phyloP scores from a whole-genome alignment of 2,329 filamentous ascomycete genomes.

The Cryphonectria japonica region DNA sequence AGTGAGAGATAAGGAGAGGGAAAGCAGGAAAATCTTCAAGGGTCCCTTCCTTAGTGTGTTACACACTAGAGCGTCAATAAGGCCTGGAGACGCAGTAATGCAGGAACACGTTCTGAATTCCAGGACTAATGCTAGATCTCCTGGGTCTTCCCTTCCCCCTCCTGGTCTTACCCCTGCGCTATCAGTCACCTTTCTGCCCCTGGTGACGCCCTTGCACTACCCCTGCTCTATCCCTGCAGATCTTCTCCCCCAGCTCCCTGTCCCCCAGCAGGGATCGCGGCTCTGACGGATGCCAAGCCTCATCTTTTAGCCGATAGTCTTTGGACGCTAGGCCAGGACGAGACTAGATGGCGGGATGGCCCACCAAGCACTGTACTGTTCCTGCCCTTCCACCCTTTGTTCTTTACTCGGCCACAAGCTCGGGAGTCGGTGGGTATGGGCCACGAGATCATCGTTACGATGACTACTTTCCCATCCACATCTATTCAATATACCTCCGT shows the following conservation, averaged over 20 bases:
- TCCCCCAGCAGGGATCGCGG: neutral
- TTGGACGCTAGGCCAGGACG: neutral
- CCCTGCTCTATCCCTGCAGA: neutral
- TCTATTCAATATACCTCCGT: neutral
- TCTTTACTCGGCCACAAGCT: neutral
- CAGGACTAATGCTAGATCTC: slow-evolving; percentile 2
- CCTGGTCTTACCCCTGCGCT: neutral
- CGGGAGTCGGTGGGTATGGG: neutral
- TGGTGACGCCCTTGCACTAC: neutral
- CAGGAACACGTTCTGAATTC: slow-evolving; percentile 15
- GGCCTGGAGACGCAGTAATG: neutral
- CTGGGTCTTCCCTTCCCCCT: neutral
- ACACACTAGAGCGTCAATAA: neutral
- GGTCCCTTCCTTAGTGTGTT: neutral
- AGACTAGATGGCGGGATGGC: neutral
- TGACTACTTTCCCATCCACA: neutral
- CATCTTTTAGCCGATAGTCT: neutral
- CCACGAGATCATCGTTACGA: neutral
- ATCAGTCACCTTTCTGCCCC: neutral
- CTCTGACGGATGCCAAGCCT: slow-evolving; percentile 14
- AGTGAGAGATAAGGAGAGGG: neutral
- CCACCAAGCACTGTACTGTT: neutral
- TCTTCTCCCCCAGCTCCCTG: neutral
- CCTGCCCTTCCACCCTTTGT: neutral
- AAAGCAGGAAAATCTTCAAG: neutral